Evolutionary conservation across 2,329 filamentous ascomycete species (phyloP), one percentile per base, ranked within the genome.

Genomic region (Fusarium sp.): DNA sequence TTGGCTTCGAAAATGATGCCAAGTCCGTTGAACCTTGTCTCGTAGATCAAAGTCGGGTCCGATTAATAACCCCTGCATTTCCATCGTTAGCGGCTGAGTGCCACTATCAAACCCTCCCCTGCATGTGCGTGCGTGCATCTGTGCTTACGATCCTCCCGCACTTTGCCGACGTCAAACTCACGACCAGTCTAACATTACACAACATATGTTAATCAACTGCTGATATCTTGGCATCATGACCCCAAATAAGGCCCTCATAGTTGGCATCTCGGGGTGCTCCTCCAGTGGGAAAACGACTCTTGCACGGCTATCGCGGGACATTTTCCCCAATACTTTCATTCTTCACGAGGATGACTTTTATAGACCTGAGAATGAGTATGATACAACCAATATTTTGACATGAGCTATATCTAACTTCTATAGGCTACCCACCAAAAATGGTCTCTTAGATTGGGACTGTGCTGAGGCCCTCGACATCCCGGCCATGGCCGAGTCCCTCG

Each of bases 271-370:
- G 44, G 96, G 96, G 63, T 94, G 93, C 73, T 98, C 96, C 4
- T 97, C 93, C 8, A 96, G 93, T 77, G 96, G 96, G 68, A 99
- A 99, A 85, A 98, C 96, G 6, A 98, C 96, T 6, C 89, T 99
- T 20, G 93, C 95, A 26, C 90, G 96, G 6, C 87, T 98, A 18
- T 87, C 99, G 24, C 91, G 94, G 66, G 91, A 94, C 79, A 91
- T 97, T 74, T 95, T 98, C 78, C 91, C 91, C 14, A 86, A 88
- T 75, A 88, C 91, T 22, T 96, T 95, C 79, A 93, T 98, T 78
- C 88, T 99, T 28, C 96, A 99, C 81, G 91, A 98, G 81, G 96
- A 99, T 84, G 96, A 99, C 83, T 99, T 98, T 81, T 99, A 98
- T 85, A 91, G 90, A 74, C 87, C 93, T 2, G 96, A 98, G 80